These are phyloP conservation scores for Zygotorulaspora mrakii DNA, from an alignment of 1,139 yeast species.

Conservation along the genomic window DNA sequence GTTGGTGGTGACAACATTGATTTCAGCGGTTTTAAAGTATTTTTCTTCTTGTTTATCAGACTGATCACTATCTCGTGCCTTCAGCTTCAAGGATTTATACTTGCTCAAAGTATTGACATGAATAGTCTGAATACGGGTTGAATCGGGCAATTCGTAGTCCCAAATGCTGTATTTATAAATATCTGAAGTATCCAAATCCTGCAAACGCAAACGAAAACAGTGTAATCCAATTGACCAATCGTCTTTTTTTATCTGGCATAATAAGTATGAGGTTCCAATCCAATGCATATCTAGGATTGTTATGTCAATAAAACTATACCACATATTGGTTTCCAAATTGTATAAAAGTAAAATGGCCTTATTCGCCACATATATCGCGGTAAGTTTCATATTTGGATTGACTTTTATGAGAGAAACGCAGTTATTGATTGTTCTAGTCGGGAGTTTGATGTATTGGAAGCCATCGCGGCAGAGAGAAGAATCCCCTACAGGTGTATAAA, in stretches of 20 bases:
- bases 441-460: constrained; percentile 29
- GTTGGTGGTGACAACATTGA: constrained; percentile 23
- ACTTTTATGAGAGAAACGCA: constrained; percentile 24
- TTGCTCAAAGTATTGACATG: constrained; percentile 29
- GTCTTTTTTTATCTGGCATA: constrained; percentile 28
- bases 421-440: constrained; percentile 35
- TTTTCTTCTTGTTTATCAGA: constrained; percentile 20
- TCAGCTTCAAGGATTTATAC: constrained; percentile 27
- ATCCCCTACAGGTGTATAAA: constrained; percentile 30
- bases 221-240: constrained; percentile 23
- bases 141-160: constrained; percentile 27
- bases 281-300: constrained; percentile 31
- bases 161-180: constrained; percentile 28
- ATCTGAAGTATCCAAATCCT: constrained; percentile 19
- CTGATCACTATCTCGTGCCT: constrained; percentile 18
- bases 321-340: constrained; percentile 28
- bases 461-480: constrained; percentile 21
- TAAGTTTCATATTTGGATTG: constrained; percentile 26
- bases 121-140: constrained; percentile 14
- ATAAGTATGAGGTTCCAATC: constrained; percentile 33
- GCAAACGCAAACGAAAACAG: constrained; percentile 30
- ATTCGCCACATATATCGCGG: constrained; percentile 33
- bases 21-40: constrained; percentile 31
- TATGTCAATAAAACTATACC: constrained; percentile 31
- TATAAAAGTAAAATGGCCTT: constrained; percentile 31